Conservation (phyloP, 2,329 filamentous ascomycete genomes). For the Aspergillus fijiensis region DNA sequence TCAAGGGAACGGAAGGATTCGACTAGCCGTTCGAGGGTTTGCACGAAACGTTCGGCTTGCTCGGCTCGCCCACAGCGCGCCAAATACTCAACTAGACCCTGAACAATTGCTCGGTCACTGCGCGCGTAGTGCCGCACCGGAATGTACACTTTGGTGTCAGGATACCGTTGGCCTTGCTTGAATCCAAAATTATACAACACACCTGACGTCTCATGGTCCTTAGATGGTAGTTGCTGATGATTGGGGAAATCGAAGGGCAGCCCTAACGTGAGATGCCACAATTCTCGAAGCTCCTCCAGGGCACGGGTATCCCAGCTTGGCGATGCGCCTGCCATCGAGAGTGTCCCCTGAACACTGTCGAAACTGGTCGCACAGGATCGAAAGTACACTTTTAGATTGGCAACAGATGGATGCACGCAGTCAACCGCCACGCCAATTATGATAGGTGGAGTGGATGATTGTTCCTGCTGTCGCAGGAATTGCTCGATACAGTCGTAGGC, state of each 20-base stretch:
- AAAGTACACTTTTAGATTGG: not conserved
- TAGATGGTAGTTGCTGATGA: not conserved
- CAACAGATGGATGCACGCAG: not conserved
- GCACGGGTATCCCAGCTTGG: not conserved
- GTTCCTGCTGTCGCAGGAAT: not conserved
- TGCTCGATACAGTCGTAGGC: not conserved
- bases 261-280: constrained; percentile 1
- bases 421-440: not conserved
- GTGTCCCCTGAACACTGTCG: not conserved
- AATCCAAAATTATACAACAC: constrained; percentile 9
- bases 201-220: not conserved
- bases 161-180: not conserved
- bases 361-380: not conserved
- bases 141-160: constrained; percentile 9
- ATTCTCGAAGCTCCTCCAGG: not conserved
- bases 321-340: not conserved
- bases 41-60: not conserved
- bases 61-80: not conserved
- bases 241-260: not conserved
- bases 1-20: not conserved
- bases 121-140: constrained; percentile 7
- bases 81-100: not conserved
- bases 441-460: not conserved
- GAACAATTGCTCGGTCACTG: constrained; percentile 1
- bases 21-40: not conserved